Conservation (phyloP, 2,329 filamentous ascomycete species). For the Colletotrichum sp. region DNA sequence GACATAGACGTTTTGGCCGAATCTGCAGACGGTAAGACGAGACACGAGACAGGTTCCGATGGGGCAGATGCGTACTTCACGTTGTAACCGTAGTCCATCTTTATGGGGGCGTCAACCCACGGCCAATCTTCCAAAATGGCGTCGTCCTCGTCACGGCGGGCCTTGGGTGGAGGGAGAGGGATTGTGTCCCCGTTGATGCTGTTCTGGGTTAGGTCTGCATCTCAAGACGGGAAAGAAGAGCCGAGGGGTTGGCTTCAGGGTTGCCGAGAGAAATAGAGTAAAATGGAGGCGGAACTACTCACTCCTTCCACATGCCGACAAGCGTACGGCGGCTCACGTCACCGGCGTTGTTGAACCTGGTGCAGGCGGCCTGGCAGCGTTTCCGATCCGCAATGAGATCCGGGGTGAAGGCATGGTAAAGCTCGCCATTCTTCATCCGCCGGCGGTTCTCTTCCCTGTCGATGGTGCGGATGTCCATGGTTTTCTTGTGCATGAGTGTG, state of each 20-base stretch:
- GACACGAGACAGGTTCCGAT: neutral
- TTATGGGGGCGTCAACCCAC: slow-evolving; percentile 73
- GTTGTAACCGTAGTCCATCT: slow-evolving; percentile 80
- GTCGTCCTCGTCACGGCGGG: slow-evolving; percentile 68
- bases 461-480: slow-evolving; percentile 28
- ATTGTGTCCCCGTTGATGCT: slow-evolving; percentile 68
- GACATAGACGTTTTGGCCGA: slow-evolving; percentile 76
- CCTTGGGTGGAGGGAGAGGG: slow-evolving; percentile 64
- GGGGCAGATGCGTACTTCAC: slow-evolving; percentile 50
- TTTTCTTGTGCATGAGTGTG: neutral
- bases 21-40: slow-evolving; percentile 31
- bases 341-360: slow-evolving; percentile 67
- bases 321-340: slow-evolving; percentile 65
- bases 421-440: slow-evolving; percentile 70
- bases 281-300: slow-evolving; percentile 36
- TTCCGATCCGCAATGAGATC: slow-evolving; percentile 67
- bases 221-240: neutral
- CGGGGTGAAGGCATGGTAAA: slow-evolving; percentile 77
- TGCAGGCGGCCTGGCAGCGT: slow-evolving; percentile 66
- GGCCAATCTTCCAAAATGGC: slow-evolving; percentile 67
- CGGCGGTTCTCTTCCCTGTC: slow-evolving; percentile 52
- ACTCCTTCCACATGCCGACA: slow-evolving; percentile 76
- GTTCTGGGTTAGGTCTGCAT: neutral
- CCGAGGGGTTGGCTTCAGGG: neutral
- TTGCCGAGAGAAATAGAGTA: neutral